These are phyloP conservation scores for Entoloma clypeatum DNA, from an alignment of 1,284 basidiomycete genomes.

Conservation along the genomic window DNA sequence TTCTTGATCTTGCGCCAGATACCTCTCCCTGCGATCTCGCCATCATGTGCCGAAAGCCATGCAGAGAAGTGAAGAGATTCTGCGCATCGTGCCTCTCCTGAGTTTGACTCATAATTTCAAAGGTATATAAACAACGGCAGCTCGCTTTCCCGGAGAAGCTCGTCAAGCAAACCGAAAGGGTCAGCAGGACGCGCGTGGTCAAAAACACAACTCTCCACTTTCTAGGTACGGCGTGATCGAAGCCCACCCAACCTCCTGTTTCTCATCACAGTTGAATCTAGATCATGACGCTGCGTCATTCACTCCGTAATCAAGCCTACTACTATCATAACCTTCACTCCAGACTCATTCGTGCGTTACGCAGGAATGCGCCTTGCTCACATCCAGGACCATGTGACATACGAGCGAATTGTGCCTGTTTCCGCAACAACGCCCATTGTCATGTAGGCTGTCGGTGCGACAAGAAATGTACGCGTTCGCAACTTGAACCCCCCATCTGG, in stretches of 20 bases:
- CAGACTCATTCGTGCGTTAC: background rate
- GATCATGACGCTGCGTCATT: conserved; percentile 31
- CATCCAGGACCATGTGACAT: conserved; percentile 43
- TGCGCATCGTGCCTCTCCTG: background rate
- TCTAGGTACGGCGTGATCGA: conserved; percentile 16
- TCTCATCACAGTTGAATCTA: too few relatives aligned
- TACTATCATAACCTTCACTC: background rate
- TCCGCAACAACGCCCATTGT: conserved; percentile 34
- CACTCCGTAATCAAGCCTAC: conserved; percentile 32
- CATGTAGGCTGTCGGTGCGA: conserved; percentile 35
- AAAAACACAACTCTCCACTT: conserved; percentile 9
- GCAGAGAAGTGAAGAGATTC: conserved; percentile 38
- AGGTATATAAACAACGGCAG: conserved; percentile 25
- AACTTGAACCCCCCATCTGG: too few relatives aligned
- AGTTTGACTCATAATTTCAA: background rate
- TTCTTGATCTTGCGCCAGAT: conserved; percentile 36
- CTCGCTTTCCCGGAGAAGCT: conserved; percentile 15
- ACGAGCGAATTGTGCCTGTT: conserved; percentile 36
- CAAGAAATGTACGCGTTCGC: conserved; percentile 33
- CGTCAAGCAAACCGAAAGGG: conserved; percentile 5
- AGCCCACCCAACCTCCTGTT: too few relatives aligned
- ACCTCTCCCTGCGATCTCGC: conserved; percentile 43
- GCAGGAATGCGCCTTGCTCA: conserved; percentile 36
- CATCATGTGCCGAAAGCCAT: conserved; percentile 43
- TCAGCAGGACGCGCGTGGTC: conserved; percentile 6